Evolutionary conservation across 768 basidiomycete genomes (phyloP).

Genomic region (Polyporus arcularius): DNA sequence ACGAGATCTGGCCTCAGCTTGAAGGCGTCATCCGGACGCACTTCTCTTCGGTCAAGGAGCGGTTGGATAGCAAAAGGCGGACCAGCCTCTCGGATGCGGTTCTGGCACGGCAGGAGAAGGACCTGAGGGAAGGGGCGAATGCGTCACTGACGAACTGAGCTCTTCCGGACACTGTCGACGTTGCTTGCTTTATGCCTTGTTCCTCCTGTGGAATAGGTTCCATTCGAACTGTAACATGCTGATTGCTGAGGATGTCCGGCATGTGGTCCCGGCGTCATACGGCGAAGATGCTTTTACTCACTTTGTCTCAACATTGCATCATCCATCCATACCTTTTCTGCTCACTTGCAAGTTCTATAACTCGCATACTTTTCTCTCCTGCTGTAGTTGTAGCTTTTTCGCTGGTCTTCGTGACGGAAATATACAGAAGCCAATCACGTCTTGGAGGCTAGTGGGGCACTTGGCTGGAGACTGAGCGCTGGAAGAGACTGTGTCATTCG

Average conservation of each 20-base stretch:
- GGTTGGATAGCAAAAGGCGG: slow-evolving; percentile 44
- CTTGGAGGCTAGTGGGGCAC: no score
- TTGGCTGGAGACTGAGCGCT: no score
- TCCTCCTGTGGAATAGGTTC: no score
- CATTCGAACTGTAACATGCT: no score
- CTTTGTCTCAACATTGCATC: no score
- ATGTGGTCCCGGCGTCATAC: no score
- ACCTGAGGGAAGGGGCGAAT: slow-evolving; percentile 4
- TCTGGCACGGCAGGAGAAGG: slow-evolving; percentile 32
- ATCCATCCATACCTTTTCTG: no score
- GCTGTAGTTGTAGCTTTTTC: background rate
- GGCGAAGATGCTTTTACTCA: background rate
- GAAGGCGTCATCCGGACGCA: slow-evolving; percentile 57
- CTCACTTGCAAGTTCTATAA: background rate
- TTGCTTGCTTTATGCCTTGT: no score
- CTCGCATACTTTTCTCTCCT: background rate
- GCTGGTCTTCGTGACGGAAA: background rate
- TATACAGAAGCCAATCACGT: no score
- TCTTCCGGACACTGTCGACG: background rate
- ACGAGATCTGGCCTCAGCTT: slow-evolving; percentile 89
- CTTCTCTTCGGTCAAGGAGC: slow-evolving; percentile 63
- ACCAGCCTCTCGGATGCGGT: slow-evolving; percentile 59
- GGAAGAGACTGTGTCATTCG: no score
- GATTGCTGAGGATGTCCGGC: no score
- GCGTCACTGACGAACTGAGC: slow-evolving; percentile 3